Evolutionary conservation across 495 filamentous ascomycete species (phyloP), one percentile per base, ranked within the genome.

Genomic region (Penicillium malachiteum): DNA sequence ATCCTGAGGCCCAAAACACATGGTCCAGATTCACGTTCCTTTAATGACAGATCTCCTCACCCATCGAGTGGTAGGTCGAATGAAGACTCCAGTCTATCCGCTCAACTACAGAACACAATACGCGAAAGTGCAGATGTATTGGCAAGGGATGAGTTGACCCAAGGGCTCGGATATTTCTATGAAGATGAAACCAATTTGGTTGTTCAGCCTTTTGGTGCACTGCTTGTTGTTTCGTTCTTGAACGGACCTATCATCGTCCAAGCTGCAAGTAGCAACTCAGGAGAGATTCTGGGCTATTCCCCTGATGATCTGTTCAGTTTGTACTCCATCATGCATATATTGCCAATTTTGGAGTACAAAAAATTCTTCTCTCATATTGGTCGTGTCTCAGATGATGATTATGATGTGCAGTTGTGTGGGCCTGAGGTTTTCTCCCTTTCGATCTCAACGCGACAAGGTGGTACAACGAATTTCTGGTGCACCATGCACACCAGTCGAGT

Each of bases 401-500:
- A 60, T 21, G 86, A 90, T 64, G 81, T 87, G 14, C 75, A 77
- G 0, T 66, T 71, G 3, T 87, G 86, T 61, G 91, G 91, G 0
- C 90, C 90, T 0, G 91, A 96, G 57, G 84, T 95, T 12, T 93
- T 96, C 58, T 86, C 81, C 18, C 73, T 95, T 37, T 82, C 83
- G 5, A 74, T 96, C 17, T 76, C 78, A 12, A 67, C 75, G 1
- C 78, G 82, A 1, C 55, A 59, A 11, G 69, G 69, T 32, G 75
- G 62, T 56, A 71, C 71, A 5, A 72, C 82, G 31, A 89, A 87
- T 63, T 64, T 93, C 6, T 95, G 91, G 91, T 94, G 91, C 68
- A 90, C 89, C 18, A 87, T 95, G 67, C 91, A 96, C 68, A 80
- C 86, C 26, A 86, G 81, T 52, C 72, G 79, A 26, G 65, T 67